Percentiles rank a stretch among this genome's conserved stretches.
phyloP scores from a whole-genome alignment of 106 monocot species.

The Dioscorea dumetorum region DNA sequence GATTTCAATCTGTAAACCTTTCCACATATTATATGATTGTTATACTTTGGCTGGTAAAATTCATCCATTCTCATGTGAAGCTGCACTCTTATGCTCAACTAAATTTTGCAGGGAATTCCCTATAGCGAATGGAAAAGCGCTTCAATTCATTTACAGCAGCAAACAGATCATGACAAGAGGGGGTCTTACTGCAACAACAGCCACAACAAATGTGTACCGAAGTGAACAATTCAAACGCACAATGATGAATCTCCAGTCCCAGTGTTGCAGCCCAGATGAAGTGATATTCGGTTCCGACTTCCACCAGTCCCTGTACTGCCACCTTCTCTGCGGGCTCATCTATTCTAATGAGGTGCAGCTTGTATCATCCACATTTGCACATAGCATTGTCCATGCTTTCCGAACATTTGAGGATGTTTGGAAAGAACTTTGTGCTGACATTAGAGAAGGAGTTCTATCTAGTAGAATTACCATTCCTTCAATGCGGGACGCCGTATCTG shows the following conservation, averaged over 20 bases:
- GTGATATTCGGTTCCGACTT: conserved; percentile 71
- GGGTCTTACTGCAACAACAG: conserved; percentile 59
- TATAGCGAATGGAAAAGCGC: conserved; percentile 60
- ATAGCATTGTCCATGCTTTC: conserved; percentile 79
- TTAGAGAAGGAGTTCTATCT: conserved; percentile 71
- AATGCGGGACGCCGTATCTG: conserved; percentile 59
- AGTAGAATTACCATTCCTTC: conserved; percentile 57
- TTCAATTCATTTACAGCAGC: conserved; percentile 81
- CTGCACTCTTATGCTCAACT: too few relatives aligned
- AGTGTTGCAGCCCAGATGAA: conserved; percentile 64
- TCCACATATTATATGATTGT: too few relatives aligned
- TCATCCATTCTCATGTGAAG: too few relatives aligned
- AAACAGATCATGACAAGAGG: conserved; percentile 56
- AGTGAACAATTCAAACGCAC: conserved; percentile 41
- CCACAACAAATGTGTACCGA: conserved; percentile 65
- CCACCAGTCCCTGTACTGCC: conserved; percentile 77
- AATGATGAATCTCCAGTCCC: conserved; percentile 55
- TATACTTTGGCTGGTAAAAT: too few relatives aligned
- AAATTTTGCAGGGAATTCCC: conserved; percentile 49
- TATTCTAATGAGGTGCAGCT: conserved; percentile 64
- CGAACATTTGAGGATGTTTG: conserved; percentile 66
- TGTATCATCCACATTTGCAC: conserved; percentile 67
- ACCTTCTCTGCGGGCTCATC: conserved; percentile 76
- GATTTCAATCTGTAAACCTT: too few relatives aligned
- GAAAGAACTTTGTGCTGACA: conserved; percentile 63